phyloP scores from a whole-genome alignment of 495 filamentous ascomycete genomes.

The Corynascus novoguineensis region DNA sequence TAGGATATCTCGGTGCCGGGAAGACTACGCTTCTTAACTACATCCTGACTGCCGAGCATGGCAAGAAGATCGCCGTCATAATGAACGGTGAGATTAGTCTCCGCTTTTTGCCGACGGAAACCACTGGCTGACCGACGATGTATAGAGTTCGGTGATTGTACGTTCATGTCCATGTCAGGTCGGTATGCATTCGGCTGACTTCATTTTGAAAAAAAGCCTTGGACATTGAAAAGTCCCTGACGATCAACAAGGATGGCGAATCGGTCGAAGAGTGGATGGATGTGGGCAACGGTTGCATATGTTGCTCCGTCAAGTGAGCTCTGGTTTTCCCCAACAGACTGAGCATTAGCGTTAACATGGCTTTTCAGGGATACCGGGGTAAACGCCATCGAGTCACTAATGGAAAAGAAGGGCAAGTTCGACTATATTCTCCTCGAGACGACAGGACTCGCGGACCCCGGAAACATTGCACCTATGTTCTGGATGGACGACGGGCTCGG shows the following conservation, averaged over 20 bases:
- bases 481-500: constrained; percentile 96
- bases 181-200: constrained; percentile 20
- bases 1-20: constrained; percentile 81
- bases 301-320: constrained; percentile 88
- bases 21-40: constrained; percentile 96
- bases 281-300: constrained; percentile 94
- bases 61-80: constrained; percentile 96
- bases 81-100: constrained; percentile 62
- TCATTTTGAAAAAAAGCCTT: constrained; percentile 49
- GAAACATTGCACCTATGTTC: constrained; percentile 91
- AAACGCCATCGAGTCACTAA: constrained; percentile 89
- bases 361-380: constrained; percentile 73
- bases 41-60: constrained; percentile 87
- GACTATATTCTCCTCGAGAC: constrained; percentile 99
- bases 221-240: constrained; percentile 92
- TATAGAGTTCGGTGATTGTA: constrained; percentile 91
- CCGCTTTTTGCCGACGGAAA: background rate
- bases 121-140: background rate
- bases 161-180: constrained; percentile 22
- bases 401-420: constrained; percentile 87
- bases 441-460: constrained; percentile 90
- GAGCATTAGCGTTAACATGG: background rate
- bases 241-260: constrained; percentile 76
- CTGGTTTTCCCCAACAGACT: background rate
- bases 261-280: constrained; percentile 93